These are phyloP conservation scores for Plectosphaerella plurivora DNA, from an alignment of 2,329 filamentous ascomycete genomes.

Conservation along the genomic window DNA sequence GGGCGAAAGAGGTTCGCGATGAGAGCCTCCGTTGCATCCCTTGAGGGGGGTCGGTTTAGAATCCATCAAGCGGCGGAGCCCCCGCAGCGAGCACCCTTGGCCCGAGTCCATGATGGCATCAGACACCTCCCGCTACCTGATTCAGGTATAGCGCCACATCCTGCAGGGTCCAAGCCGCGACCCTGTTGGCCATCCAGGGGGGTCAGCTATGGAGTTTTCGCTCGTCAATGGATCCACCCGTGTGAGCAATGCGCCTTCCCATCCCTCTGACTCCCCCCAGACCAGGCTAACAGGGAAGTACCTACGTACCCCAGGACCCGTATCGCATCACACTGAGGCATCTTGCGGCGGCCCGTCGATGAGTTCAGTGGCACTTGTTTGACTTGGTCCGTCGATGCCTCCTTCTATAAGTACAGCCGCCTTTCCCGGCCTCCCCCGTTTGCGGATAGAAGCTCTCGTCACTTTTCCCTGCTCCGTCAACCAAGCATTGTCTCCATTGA, in stretches of 20 bases:
- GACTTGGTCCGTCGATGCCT: not conserved
- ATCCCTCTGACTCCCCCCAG: not conserved
- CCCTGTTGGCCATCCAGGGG: not conserved
- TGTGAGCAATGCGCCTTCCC: not conserved
- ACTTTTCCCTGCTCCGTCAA: not conserved
- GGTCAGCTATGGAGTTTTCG: not conserved
- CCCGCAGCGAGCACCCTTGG: not conserved
- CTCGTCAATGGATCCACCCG: not conserved
- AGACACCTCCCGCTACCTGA: not conserved
- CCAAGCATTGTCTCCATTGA: not conserved
- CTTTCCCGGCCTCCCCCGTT: not conserved
- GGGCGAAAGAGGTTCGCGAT: not conserved
- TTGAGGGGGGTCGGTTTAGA: not conserved
- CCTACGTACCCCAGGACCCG: not conserved
- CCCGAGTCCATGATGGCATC: not conserved
- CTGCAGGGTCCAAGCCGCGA: not conserved
- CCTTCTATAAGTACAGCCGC: conserved; percentile 2
- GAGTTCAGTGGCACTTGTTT: not conserved
- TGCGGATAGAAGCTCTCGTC: not conserved
- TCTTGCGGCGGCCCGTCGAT: not conserved
- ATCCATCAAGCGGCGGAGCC: not conserved
- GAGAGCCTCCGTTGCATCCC: not conserved
- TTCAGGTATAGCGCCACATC: not conserved
- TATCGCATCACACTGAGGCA: too few species aligned
- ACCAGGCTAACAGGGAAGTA: not conserved